phyloP scores from a whole-genome alignment of 164 flowering plant genomes.

The Liriodendron chinense region DNA sequence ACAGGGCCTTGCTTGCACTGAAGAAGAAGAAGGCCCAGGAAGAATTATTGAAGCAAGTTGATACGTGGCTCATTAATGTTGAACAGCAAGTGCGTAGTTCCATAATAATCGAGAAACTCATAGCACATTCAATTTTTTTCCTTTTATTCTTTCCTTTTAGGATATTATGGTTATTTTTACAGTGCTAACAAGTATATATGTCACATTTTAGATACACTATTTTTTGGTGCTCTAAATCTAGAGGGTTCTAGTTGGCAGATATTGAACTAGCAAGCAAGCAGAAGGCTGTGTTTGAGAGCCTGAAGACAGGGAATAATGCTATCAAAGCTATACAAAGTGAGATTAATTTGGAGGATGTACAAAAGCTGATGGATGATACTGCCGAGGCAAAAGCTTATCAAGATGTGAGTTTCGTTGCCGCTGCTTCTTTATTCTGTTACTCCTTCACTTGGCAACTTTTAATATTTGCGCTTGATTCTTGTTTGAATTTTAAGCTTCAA shows the following conservation, averaged over 20 bases:
- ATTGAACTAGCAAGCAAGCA: conserved; percentile 93
- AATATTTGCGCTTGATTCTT: not conserved
- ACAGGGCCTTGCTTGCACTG: conserved; percentile 87
- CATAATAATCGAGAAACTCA: not conserved
- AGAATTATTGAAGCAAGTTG: conserved; percentile 90
- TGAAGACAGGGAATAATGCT: conserved; percentile 77
- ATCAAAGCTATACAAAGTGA: conserved; percentile 92
- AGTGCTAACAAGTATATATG: not conserved
- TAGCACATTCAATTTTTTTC: not conserved
- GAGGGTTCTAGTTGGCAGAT: conserved; percentile 70
- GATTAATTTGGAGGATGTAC: conserved; percentile 89
- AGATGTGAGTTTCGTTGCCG: conserved; percentile 57
- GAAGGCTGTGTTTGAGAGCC: conserved; percentile 90
- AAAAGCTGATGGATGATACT: conserved; percentile 91
- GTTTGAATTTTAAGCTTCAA: not conserved
- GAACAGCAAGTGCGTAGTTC: conserved; percentile 78
- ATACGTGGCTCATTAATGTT: conserved; percentile 83
- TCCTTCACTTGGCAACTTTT: not conserved
- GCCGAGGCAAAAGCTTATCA: conserved; percentile 94
- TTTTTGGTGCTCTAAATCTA: conserved; percentile 6
- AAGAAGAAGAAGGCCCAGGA: conserved; percentile 94
- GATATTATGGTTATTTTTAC: not conserved
- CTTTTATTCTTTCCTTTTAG: not conserved
- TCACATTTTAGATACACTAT: not conserved
- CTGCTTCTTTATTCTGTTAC: not conserved